Conservation (phyloP, 352 stramenopile species). For the Phytophthora tubulina region DNA sequence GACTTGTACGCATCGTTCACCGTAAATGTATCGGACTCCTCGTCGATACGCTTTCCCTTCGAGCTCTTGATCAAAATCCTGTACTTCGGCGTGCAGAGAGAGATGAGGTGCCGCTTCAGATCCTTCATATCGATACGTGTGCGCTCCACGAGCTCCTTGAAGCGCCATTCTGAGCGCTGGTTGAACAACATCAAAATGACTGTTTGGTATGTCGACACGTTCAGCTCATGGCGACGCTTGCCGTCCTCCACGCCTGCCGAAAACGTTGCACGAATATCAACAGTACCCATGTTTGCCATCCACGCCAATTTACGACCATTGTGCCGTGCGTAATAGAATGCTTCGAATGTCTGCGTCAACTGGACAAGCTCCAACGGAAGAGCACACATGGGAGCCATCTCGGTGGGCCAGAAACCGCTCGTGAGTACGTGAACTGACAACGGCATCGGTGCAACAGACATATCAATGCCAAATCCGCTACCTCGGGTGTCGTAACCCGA, state of each 20-base stretch:
- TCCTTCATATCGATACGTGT: conserved; percentile 92
- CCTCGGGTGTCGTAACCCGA: conserved; percentile 40
- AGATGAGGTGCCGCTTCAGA: conserved; percentile 96
- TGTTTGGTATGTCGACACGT: conserved; percentile 98
- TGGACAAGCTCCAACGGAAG: conserved; percentile 85
- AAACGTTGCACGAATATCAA: conserved; percentile 94
- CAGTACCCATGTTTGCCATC: conserved; percentile 94
- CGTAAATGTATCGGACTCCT: conserved; percentile 94
- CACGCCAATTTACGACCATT: conserved; percentile 96
- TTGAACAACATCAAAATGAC: conserved; percentile 99
- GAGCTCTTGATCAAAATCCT: conserved; percentile 97
- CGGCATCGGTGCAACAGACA: conserved; percentile 32
- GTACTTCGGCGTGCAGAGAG: conserved; percentile 97
- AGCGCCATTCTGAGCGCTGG: conserved; percentile 72
- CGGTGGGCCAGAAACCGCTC: conserved; percentile 88
- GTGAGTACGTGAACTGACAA: conserved; percentile 88
- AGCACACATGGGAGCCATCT: conserved; percentile 85
- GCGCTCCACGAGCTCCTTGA: conserved; percentile 91
- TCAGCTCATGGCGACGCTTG: conserved; percentile 94
- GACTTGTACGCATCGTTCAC: conserved; percentile 96
- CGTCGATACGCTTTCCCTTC: conserved; percentile 97
- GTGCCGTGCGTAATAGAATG: conserved; percentile 96
- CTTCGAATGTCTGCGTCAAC: conserved; percentile 90
- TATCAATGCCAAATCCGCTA: conserved; percentile 27
- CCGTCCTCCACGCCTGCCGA: conserved; percentile 58